Percentiles rank a stretch among this genome's conserved stretches.
Evolutionary conservation across 805 yeast species (phyloP).

Genomic region (Yarrowia sp.): DNA sequence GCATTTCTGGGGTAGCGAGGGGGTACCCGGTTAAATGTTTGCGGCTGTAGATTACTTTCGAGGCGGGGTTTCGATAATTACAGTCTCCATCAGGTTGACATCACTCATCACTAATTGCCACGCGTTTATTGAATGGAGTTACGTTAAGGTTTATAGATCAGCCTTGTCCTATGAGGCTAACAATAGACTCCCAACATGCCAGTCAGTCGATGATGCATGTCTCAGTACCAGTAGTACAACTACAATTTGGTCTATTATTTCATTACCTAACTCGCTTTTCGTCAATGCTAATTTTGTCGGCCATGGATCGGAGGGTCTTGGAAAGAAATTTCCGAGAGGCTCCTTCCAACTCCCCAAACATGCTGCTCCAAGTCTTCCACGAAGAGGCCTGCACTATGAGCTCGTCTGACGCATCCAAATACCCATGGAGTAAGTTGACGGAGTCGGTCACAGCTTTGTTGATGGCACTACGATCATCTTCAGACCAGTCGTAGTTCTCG

Average conservation of each 20-base stretch:
- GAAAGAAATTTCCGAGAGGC: not conserved
- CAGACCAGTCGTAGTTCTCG: constrained; percentile 49
- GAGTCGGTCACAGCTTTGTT: constrained; percentile 18
- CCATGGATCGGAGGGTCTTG: not conserved
- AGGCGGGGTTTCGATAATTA: not conserved
- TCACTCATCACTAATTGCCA: not conserved
- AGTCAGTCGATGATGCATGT: too few relatives aligned
- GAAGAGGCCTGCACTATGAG: constrained; percentile 3
- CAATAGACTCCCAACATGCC: too few relatives aligned
- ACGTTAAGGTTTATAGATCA: not conserved
- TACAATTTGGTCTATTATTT: not conserved
- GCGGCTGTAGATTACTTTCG: not conserved
- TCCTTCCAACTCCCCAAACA: not conserved
- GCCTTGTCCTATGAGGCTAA: not conserved
- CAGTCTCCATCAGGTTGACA: too few relatives aligned
- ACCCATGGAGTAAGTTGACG: not conserved
- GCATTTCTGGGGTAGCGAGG: too few relatives aligned
- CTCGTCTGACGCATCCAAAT: constrained; percentile 8
- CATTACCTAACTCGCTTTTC: not conserved
- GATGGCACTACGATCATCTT: constrained; percentile 38
- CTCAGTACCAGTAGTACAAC: too few relatives aligned
- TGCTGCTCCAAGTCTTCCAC: not conserved
- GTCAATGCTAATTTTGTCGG: constrained; percentile 2
- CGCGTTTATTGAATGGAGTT: constrained; percentile 5
- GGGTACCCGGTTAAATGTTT: not conserved